Percentiles rank a stretch among this genome's conserved stretches.
These are phyloP conservation scores for Cymodocea nodosa DNA, from an alignment of 116 monocot genomes.

Conservation along the genomic window DNA sequence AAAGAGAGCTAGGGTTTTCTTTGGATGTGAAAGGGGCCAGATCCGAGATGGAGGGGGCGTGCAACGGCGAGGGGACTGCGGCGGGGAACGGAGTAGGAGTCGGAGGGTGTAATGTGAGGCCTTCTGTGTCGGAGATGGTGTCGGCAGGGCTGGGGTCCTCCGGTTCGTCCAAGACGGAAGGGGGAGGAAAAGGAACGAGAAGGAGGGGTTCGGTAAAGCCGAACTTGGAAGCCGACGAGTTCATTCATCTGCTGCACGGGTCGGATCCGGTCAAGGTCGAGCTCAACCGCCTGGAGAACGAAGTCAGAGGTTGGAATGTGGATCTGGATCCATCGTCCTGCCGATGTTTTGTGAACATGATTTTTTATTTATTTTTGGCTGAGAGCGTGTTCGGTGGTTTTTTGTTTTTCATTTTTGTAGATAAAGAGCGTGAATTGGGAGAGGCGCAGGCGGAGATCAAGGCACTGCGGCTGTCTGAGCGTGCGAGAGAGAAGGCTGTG, in stretches of 20 bases:
- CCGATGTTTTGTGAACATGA: background rate
- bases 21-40: constrained; percentile 5
- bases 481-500: constrained; percentile 71
- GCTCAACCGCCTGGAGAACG: constrained; percentile 34
- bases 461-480: constrained; percentile 64
- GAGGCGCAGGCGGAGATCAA: constrained; percentile 82
- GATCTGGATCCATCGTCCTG: background rate
- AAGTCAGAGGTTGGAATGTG: constrained; percentile 40
- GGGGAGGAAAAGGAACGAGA: constrained; percentile 19
- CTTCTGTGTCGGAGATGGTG: background rate
- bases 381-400: too few relatives aligned
- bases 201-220: constrained; percentile 37
- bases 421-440: constrained; percentile 74
- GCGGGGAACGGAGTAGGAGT: background rate
- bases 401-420: constrained; percentile 14
- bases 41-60: constrained; percentile 5
- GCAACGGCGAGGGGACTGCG: background rate
- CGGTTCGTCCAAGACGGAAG: background rate
- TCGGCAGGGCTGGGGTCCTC: constrained; percentile 11
- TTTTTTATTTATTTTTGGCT: background rate
- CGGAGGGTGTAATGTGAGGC: background rate
- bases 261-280: constrained; percentile 89
- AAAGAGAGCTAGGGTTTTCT: background rate
- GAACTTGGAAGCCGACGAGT: constrained; percentile 67
- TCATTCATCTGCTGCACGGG: constrained; percentile 69